Conservation (phyloP, 208 protist species). For the Lotmaria passim region DNA sequence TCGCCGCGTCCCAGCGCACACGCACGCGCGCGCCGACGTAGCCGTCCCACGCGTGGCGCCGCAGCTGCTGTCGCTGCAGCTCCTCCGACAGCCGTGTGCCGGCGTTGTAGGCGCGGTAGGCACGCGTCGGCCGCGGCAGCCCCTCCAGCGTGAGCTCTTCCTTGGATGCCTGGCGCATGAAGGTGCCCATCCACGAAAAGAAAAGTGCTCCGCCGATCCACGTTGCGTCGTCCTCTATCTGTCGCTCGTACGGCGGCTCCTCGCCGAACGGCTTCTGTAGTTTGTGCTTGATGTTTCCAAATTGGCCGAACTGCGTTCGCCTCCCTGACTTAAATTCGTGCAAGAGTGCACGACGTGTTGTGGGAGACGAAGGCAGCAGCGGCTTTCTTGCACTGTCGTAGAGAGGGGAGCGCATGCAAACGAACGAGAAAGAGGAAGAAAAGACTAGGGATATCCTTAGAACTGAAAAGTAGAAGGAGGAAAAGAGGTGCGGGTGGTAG, state of each 20-base stretch:
- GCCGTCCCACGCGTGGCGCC: slow-evolving; percentile 45
- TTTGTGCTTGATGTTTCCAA: too few relatives aligned
- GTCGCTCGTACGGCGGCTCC: slow-evolving; percentile 28
- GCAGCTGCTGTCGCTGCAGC: slow-evolving; percentile 34
- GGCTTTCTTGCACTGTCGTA: too few relatives aligned
- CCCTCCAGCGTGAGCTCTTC: slow-evolving; percentile 13
- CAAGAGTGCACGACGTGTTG: too few relatives aligned
- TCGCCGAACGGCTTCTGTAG: not conserved
- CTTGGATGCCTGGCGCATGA: slow-evolving; percentile 24
- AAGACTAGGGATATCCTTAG: too few relatives aligned
- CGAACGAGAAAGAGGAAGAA: too few relatives aligned
- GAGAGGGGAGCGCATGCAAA: too few relatives aligned
- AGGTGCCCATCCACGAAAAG: slow-evolving; percentile 43
- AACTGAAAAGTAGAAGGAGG: too few relatives aligned
- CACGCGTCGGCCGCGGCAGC: slow-evolving; percentile 9
- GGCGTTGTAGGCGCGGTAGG: slow-evolving; percentile 17
- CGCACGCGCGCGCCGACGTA: slow-evolving; percentile 37
- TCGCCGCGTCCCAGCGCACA: slow-evolving; percentile 27
- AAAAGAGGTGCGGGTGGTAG: too few relatives aligned
- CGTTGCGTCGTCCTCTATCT: slow-evolving; percentile 29
- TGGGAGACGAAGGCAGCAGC: too few relatives aligned
- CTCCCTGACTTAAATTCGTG: too few relatives aligned
- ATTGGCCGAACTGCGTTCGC: too few relatives aligned
- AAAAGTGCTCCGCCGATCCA: slow-evolving; percentile 28
- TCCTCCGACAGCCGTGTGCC: slow-evolving; percentile 12